Base-by-base conservation (phyloP, 2,329 filamentous ascomycete species). In the Ciborinia camelliae region DNA sequence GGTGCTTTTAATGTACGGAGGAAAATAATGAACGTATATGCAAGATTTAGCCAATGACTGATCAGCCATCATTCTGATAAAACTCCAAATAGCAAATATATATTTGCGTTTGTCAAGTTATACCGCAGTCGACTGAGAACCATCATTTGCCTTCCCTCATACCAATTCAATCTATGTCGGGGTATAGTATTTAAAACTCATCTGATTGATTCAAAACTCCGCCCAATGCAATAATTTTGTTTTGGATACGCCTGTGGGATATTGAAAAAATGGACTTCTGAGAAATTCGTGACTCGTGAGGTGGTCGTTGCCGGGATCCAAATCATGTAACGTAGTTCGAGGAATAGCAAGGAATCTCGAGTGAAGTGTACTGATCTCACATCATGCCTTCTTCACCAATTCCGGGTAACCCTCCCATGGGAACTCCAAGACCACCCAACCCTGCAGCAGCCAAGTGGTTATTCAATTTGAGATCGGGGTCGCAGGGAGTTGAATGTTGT, bases 401-500 rank as follows among this genome's bases (percentile, higher is more conserved):
- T 64, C 83, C 83, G 48, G 81, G 79, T 67, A 87, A 78, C 62
- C 83, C 83, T 51, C 72, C 65, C 20, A 75, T 68, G 59, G 74
- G 74, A 58, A 75, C 69, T 30, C 69, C 70, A 12, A 75, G 39
- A 6, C 70, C 70, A 43, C 67, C 67, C 37, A 79, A 63, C 4
- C 73, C 73, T 41, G 69, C 73, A 45, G 73, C 70, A 30, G 68
- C 71, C 66, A 76, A 71, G 62, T 75, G 74, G 55, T 63, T 74
- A 61, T 75, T 77, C 52, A 80, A 70, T 73, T 86, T 84, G 68
- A 89, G 86, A 67, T 97, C 92, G 0, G 92, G 92, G 74, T 96
- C 96, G 80, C 93, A 97, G 62, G 90, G 90, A 30, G 92, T 89
- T 15, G 92, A 95, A 76, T 97, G 90, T 68, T 88, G 86, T 77